Base-by-base conservation (phyloP, 1,284 basidiomycete genomes). In the Trametes polyzona region DNA sequence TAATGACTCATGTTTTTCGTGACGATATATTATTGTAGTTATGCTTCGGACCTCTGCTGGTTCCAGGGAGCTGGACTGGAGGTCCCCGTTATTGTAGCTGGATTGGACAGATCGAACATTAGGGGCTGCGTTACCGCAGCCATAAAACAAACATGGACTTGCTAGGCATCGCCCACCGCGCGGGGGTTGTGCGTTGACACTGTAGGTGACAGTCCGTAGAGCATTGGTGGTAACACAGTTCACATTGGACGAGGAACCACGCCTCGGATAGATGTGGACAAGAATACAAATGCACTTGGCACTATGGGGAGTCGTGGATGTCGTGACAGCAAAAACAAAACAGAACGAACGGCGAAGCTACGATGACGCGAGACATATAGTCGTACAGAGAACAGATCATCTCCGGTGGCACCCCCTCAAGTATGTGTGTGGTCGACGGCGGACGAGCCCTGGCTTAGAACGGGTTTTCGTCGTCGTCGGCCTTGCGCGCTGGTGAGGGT, bases 381-480 rank as follows among this genome's bases (percentile, higher is more conserved):
- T 64, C 54, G 57, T 67, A 67, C 65, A 67, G 52, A 43, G 42
- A 54, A 59, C 47, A 62, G 55, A 55, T 62, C 64, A 48, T 53
- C 57, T 46, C 58, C 57, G 49, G 55, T 35, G 36, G 46, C 46
- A 42, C 57, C 32, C 32, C 41, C 55, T 17, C 11, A 44, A 43
- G 17, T 29, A 21, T 24, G 41, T 40, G 49, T 44, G 23, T 26
- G 44, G 12, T 12, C 14, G 37, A 43, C 35, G 36, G n/a, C 21
- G 48, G 19, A n/a, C n/a, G n/a, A n/a, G n/a, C n/a, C n/a, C n/a
- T n/a, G 41, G 33, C 30, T 50, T 63, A 73, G 64, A 71, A 70
- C 26, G 69, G 70, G 61, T 71, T 72, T 61, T 72, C 71, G 37
- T 71, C 71, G 35, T 70, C 69, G 52, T 64, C 66, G 52, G 61